These are phyloP conservation scores for Leccinum griseonigrum DNA, from an alignment of 1,284 basidiomycete species.

Conservation along the genomic window DNA sequence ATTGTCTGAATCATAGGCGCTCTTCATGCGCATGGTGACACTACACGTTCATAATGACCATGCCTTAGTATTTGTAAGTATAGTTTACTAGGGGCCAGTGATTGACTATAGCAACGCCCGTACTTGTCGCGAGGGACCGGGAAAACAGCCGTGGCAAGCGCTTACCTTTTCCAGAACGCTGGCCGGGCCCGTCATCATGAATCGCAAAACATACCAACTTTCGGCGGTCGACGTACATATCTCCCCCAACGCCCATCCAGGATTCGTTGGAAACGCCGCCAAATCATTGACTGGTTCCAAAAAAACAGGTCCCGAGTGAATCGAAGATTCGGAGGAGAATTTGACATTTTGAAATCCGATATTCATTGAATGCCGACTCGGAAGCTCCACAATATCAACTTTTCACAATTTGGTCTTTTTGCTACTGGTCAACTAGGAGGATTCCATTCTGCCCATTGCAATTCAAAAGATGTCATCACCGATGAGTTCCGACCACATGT, in stretches of 20 bases:
- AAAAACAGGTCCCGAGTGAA: neutral
- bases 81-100: neutral
- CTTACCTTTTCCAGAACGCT: neutral
- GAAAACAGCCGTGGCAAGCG: neutral
- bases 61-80: neutral
- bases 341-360: neutral
- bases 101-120: neutral
- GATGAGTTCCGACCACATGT: neutral
- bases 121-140: neutral
- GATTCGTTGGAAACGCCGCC: neutral
- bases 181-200: neutral
- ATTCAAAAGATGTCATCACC: neutral
- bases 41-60: neutral
- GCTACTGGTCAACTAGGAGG: neutral
- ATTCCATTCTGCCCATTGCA: neutral
- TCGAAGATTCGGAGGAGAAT: neutral
- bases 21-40: too few species aligned
- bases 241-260: neutral
- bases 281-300: neutral
- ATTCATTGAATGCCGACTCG: neutral
- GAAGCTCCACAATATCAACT: neutral
- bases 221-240: neutral
- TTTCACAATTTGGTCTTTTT: neutral
- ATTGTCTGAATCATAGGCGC: too few species aligned
- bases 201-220: neutral